Base-by-base conservation (phyloP, 2,329 filamentous ascomycete species). In the Fulvia fulva region DNA sequence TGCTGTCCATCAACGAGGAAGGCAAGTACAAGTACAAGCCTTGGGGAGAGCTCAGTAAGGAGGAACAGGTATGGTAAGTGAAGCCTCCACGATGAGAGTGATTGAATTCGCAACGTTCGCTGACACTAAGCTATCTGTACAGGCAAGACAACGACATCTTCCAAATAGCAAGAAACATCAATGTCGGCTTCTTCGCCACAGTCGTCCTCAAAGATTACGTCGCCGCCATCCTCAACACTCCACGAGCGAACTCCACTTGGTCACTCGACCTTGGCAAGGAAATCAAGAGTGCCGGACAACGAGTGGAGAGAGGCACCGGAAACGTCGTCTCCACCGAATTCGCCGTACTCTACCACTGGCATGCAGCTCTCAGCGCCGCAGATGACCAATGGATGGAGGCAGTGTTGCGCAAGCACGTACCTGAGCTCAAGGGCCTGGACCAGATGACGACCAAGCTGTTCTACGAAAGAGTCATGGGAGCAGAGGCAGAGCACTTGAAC, bases 111-210 rank as follows among this genome's bases (percentile, higher is more conserved):
- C 22, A 16, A 23, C 30, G 14, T 26, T 26, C 43, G 23, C 61
- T 64, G 41, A 68, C 54, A 37, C 25, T 11, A 32, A 25, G 14
- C 19, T 23, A 23, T 9, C 2, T 14, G 57, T 49, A 54, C 47
- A 77, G 75, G 72, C 76, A 79, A 74, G 77, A 77, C 66, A 74
- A 80, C 51, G 77, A 80, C 55, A 72, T 80, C 57, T 80, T 80
- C 65, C 78, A 80, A 59, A 63, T 78, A 12, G 65, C 73, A 14
- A 71, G 77, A 44, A 78, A 78, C 60, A 78, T 79, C 63, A 80
- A 78, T 56, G 76, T 78, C 19, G 77, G 76, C 32, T 78, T 77
- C 65, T 79, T 78, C 65, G 76, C 76, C 1, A 72, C 75, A 0
- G 75, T 78, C 3, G 76, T 79, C 1, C 60, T 79, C 41, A 76